These are phyloP conservation scores for Debaryomyces nepalensis DNA, from an alignment of 1,139 yeast genomes.

Conservation along the genomic window DNA sequence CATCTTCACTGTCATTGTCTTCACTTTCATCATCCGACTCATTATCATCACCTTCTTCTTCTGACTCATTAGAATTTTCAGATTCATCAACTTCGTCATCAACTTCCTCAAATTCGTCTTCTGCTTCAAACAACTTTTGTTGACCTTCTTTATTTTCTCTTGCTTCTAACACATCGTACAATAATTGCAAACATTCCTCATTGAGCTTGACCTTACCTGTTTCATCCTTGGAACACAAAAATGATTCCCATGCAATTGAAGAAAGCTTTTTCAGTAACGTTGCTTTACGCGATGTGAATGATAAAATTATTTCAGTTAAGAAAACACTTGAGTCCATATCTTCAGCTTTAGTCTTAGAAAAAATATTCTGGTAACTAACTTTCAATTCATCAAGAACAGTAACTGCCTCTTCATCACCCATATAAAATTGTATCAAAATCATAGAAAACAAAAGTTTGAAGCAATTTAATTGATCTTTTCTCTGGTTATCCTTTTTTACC, in stretches of 20 bases:
- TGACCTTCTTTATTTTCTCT: constrained; percentile 88
- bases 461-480: constrained; percentile 35
- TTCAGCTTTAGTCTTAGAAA: constrained; percentile 24
- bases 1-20: constrained; percentile 41
- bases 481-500: constrained; percentile 11
- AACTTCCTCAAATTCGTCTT: constrained; percentile 49
- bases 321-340: constrained; percentile 56
- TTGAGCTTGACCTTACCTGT: constrained; percentile 38
- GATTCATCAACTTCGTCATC: constrained; percentile 28
- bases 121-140: constrained; percentile 71
- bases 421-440: constrained; percentile 76
- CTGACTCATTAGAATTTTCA: too few relatives aligned
- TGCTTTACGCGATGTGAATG: constrained; percentile 75
- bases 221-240: constrained; percentile 38
- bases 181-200: constrained; percentile 55
- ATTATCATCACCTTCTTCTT: constrained; percentile 33
- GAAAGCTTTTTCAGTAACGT: constrained; percentile 73
- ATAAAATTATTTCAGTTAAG: constrained; percentile 78
- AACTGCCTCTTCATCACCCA: constrained; percentile 81
- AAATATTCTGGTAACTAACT: constrained; percentile 50
- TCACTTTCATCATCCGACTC: constrained; percentile 37
- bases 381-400: constrained; percentile 75
- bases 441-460: constrained; percentile 80
- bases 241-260: constrained; percentile 73
- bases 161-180: constrained; percentile 70